Evolutionary conservation across 1,284 basidiomycete species (phyloP), one percentile per base, ranked within the genome.

Genomic region (Caloboletus firmus): DNA sequence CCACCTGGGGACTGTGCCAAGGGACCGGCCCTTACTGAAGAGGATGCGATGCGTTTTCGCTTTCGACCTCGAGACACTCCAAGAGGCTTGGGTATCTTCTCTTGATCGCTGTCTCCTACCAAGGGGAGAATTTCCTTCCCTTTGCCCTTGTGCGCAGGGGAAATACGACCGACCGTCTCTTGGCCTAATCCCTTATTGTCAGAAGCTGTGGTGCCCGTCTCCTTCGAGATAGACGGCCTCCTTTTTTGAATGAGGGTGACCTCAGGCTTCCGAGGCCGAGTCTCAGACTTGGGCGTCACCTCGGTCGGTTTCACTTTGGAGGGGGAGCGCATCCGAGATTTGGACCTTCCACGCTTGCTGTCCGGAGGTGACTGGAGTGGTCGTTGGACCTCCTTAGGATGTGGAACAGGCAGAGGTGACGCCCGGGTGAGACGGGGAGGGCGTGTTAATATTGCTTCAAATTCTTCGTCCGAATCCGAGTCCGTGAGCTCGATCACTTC

Each of bases 401-500:
- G 44, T 1, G 39, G 39, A 20, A 39, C 22, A 8, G 54, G 51
- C 26, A 45, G 15, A 30, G 59, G 58, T 5, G 66, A 59, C 13
- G 30, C 32, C 15, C 12, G 54, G n/a, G 31, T 12, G 15, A 55
- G 53, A 35, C 57, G 62, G 15, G 70, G 56, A 32, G 68, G 70
- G 12, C 50, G 61, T 22, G 59, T 58, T 13, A 69, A 52, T 18
- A 69, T 51, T 5, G 60, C 56, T 45, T 67, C 62, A 37, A 69
- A 69, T 54, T 72, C 70, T 49, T 50, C 45, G 22, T 68, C 67
- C 53, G 65, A 70, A 26, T 63, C 64, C 28, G 73, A 74, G 5
- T 72, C 73, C 4, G 62, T 56, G 53, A 76, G 59, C 40, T 78
- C 77, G 13, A 73, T 72, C 22, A 74, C 61, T 17, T 72, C 70